Conservation (phyloP, 1,284 basidiomycete genomes). For the Naganishia albida region DNA sequence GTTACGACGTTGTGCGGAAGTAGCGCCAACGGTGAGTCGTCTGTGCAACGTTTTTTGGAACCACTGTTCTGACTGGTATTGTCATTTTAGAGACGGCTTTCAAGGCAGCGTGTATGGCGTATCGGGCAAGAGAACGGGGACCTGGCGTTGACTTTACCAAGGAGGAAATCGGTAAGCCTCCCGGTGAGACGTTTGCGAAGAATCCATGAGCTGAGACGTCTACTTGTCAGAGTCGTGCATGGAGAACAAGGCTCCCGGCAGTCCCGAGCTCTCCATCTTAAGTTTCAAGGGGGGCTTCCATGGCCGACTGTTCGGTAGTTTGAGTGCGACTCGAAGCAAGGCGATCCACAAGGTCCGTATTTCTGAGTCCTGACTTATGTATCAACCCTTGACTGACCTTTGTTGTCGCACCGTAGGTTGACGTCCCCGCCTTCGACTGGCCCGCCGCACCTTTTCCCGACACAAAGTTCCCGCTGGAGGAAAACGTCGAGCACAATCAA, state of each 20-base stretch:
- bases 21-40: conserved; percentile 42
- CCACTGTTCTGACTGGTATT: background rate
- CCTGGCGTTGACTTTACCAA: conserved; percentile 39
- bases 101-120: conserved; percentile 60
- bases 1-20: conserved; percentile 51
- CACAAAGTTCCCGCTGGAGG: conserved; percentile 59
- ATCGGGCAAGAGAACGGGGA: conserved; percentile 49
- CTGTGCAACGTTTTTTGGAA: background rate
- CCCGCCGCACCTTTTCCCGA: conserved; percentile 58
- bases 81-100: conserved; percentile 54
- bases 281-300: conserved; percentile 60
- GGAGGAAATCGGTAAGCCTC: conserved; percentile 42
- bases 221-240: conserved; percentile 60
- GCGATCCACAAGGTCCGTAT: conserved; percentile 57
- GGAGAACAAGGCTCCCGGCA: conserved; percentile 59
- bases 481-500: conserved; percentile 54
- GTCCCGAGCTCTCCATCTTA: conserved; percentile 57
- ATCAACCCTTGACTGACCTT: background rate
- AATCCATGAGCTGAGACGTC: conserved; percentile 12
- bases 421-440: conserved; percentile 62
- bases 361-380: too few relatives aligned
- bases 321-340: conserved; percentile 58
- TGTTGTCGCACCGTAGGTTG: conserved; percentile 46
- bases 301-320: conserved; percentile 57
- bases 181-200: conserved; percentile 26